phyloP scores from a whole-genome alignment of 2,329 filamentous ascomycete genomes.

The Diplodia seriata region DNA sequence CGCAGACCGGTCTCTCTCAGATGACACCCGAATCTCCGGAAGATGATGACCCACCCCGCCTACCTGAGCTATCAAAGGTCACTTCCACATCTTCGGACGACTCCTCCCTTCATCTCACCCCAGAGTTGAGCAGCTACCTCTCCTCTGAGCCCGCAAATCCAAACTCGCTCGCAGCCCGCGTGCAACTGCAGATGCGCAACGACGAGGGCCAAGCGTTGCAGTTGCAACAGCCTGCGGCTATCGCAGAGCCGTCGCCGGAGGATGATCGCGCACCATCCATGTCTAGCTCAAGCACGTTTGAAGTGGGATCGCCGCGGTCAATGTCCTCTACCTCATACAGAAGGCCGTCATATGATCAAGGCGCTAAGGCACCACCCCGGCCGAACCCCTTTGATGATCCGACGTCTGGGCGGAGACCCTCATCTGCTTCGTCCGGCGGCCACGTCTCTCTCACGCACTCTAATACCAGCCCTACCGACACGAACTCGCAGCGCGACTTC shows the following conservation, averaged over 20 bases:
- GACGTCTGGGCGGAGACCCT: slow-evolving; percentile 29
- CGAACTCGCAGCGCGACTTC: slow-evolving; percentile 32
- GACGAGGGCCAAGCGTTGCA: slow-evolving; percentile 61
- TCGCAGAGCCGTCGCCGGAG: slow-evolving; percentile 38
- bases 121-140: slow-evolving; percentile 40
- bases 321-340: slow-evolving; percentile 32
- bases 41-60: slow-evolving; percentile 55
- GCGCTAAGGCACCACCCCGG: slow-evolving; percentile 21
- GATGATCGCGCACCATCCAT: slow-evolving; percentile 41
- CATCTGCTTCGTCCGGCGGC: slow-evolving; percentile 28
- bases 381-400: slow-evolving; percentile 32
- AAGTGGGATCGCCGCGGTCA: slow-evolving; percentile 38
- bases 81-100: slow-evolving; percentile 34
- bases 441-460: slow-evolving; percentile 19
- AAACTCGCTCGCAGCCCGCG: slow-evolving; percentile 53
- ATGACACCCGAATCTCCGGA: slow-evolving; percentile 36
- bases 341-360: slow-evolving; percentile 31
- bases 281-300: slow-evolving; percentile 42
- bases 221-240: slow-evolving; percentile 53
- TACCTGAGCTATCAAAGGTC: slow-evolving; percentile 36
- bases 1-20: slow-evolving; percentile 61
- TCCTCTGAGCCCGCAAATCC: slow-evolving; percentile 45
- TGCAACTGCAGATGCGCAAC: slow-evolving; percentile 60
- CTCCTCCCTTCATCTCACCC: slow-evolving; percentile 40
- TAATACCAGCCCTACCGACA: slow-evolving; percentile 32